Percentiles rank a stretch among this genome's conserved stretches.
phyloP scores from a whole-genome alignment of 306 rosid species.

The Arachis stenosperma region DNA sequence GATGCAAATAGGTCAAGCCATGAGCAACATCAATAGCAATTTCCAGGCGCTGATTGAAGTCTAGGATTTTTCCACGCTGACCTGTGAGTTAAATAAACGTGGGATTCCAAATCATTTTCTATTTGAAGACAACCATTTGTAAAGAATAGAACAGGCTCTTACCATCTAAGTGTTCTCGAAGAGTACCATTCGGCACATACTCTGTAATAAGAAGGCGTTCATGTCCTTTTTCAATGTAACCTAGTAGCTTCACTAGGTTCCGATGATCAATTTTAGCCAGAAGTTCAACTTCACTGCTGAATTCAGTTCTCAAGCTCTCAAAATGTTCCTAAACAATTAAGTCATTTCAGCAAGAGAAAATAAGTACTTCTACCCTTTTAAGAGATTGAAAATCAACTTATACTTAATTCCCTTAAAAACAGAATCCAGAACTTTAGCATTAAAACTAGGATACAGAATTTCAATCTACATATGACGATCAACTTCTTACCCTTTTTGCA shows the following conservation, averaged over 20 bases:
- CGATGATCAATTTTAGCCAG: constrained; percentile 96
- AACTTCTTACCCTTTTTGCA: constrained; percentile 70
- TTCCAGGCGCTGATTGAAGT: constrained; percentile 95
- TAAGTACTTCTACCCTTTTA: constrained; percentile 1
- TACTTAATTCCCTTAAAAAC: constrained; percentile 8
- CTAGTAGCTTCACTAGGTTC: constrained; percentile 90
- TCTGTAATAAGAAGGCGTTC: constrained; percentile 92
- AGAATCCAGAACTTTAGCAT: constrained; percentile 22
- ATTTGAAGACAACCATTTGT: constrained; percentile 25
- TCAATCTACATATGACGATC: constrained; percentile 2
- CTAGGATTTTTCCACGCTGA: constrained; percentile 71
- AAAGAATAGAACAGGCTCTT: constrained; percentile 45
- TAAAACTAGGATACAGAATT: background rate
- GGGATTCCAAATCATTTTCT: constrained; percentile 26
- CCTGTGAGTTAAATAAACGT: constrained; percentile 57
- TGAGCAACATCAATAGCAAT: constrained; percentile 97
- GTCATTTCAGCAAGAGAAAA: constrained; percentile 33
- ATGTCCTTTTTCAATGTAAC: constrained; percentile 76
- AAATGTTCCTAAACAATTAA: constrained; percentile 66
- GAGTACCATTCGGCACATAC: constrained; percentile 85
- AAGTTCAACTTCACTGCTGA: constrained; percentile 85
- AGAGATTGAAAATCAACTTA: constrained; percentile 20
- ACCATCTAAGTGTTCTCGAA: constrained; percentile 98
- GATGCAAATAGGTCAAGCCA: constrained; percentile 91
- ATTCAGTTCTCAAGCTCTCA: constrained; percentile 80